phyloP scores from a whole-genome alignment of 495 filamentous ascomycete genomes.

The Penicillium malachiteum region DNA sequence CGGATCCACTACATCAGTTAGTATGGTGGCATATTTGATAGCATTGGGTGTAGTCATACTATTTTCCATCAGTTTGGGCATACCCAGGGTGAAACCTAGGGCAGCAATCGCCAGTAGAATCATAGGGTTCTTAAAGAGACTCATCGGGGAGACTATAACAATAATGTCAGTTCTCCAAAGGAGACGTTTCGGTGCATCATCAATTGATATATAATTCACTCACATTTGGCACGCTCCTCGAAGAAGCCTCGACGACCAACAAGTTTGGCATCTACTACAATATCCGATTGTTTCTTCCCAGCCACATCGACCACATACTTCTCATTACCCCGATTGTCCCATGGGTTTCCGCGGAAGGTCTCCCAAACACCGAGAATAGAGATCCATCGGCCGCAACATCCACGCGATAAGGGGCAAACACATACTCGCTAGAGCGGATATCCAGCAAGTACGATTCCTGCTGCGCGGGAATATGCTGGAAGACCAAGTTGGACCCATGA shows the following conservation, averaged over 20 bases:
- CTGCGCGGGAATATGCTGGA: conserved; percentile 50
- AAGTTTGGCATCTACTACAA: conserved; percentile 59
- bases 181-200: neutral
- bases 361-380: conserved; percentile 65
- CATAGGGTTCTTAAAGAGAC: conserved; percentile 89
- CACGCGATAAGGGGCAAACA: conserved; percentile 72
- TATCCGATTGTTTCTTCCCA: conserved; percentile 21
- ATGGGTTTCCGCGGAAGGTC: conserved; percentile 84
- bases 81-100: conserved; percentile 76
- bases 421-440: conserved; percentile 66
- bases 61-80: conserved; percentile 94
- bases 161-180: neutral
- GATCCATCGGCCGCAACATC: conserved; percentile 59
- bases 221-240: conserved; percentile 69
- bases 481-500: conserved; percentile 65
- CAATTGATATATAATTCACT: conserved; percentile 33
- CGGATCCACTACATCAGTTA: conserved; percentile 73
- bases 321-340: conserved; percentile 74
- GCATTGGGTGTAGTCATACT: conserved; percentile 58
- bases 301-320: conserved; percentile 37
- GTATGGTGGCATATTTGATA: neutral
- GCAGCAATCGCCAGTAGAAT: conserved; percentile 83
- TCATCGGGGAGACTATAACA: conserved; percentile 54
- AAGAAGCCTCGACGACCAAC: conserved; percentile 69
- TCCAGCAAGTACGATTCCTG: conserved; percentile 75